These are phyloP conservation scores for Amphichorda felina DNA, from an alignment of 2,329 filamentous ascomycete genomes.

Conservation along the genomic window DNA sequence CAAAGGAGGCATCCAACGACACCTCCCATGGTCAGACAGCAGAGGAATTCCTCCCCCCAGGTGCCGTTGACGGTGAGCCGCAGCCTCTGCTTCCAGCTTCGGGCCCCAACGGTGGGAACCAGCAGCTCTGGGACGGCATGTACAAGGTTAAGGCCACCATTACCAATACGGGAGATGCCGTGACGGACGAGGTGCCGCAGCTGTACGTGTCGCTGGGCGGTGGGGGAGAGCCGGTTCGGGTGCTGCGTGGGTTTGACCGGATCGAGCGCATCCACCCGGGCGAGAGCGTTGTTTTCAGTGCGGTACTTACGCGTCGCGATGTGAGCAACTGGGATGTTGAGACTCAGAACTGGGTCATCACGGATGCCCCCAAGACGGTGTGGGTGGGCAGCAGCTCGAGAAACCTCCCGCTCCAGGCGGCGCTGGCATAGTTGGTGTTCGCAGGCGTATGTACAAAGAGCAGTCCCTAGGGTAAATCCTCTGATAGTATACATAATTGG, in stretches of 20 bases:
- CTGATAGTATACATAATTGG: no score
- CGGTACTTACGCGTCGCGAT: slow-evolving; percentile 65
- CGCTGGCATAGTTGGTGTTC: slow-evolving; percentile 5
- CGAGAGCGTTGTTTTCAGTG: slow-evolving; percentile 52
- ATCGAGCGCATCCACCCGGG: slow-evolving; percentile 57
- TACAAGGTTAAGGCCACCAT: slow-evolving; percentile 58
- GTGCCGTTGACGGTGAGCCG: slow-evolving; percentile 40
- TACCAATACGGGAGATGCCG: slow-evolving; percentile 55
- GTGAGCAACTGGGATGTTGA: slow-evolving; percentile 75
- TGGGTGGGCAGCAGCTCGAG: slow-evolving; percentile 44
- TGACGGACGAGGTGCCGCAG: slow-evolving; percentile 63
- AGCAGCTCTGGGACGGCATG: slow-evolving; percentile 53
- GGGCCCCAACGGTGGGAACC: slow-evolving; percentile 51
- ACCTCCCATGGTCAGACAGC: slow-evolving; percentile 47
- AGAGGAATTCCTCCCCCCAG: slow-evolving; percentile 46
- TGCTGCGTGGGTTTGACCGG: slow-evolving; percentile 73
- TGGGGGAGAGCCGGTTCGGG: slow-evolving; percentile 51
- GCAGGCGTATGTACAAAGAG: no score
- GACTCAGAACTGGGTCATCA: slow-evolving; percentile 75
- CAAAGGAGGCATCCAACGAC: slow-evolving; percentile 41
- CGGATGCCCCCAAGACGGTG: slow-evolving; percentile 35
- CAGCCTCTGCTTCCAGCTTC: slow-evolving; percentile 41
- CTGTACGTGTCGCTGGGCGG: slow-evolving; percentile 75
- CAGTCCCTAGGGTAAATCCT: no score
- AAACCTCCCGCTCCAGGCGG: slow-evolving; percentile 33